Evolutionary conservation across 306 rosid species (phyloP).

Genomic region (Oemleria cerasiformis): DNA sequence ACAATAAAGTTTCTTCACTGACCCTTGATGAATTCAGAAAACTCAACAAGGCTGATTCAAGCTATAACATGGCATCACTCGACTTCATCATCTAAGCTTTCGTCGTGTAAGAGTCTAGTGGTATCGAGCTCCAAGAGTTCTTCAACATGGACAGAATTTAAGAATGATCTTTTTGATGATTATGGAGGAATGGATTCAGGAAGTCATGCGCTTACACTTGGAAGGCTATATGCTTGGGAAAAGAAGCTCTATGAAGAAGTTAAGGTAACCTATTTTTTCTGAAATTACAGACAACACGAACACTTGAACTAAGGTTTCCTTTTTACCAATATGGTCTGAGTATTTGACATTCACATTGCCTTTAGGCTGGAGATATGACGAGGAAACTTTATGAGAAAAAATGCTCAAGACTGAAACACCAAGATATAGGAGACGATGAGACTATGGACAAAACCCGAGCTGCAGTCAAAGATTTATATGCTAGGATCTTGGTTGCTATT

Average conservation of each 20-base stretch:
- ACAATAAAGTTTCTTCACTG: neutral
- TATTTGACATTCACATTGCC: conserved; percentile 17
- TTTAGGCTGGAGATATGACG: conserved; percentile 78
- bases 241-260: conserved; percentile 94
- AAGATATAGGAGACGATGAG: conserved; percentile 67
- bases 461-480: conserved; percentile 74
- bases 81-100: conserved; percentile 52
- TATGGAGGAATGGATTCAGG: conserved; percentile 90
- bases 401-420: conserved; percentile 63
- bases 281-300: neutral
- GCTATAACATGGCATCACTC: conserved; percentile 77
- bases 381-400: conserved; percentile 75
- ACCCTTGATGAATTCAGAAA: conserved; percentile 56
- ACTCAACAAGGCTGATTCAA: conserved; percentile 78
- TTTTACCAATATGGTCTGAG: conserved; percentile 18
- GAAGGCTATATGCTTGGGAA: conserved; percentile 93
- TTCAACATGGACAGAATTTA: conserved; percentile 68
- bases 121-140: conserved; percentile 58
- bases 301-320: neutral
- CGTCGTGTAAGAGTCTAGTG: conserved; percentile 83
- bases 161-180: conserved; percentile 79
- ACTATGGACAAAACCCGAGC: conserved; percentile 72
- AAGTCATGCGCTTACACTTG: conserved; percentile 83
- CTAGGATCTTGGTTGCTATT: conserved; percentile 85
- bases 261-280: conserved; percentile 50